A percentile compares a stretch with the other conserved stretches of the same genome.
Conservation (phyloP, 2,329 filamentous ascomycete species). For the Hypoxylon sp. region DNA sequence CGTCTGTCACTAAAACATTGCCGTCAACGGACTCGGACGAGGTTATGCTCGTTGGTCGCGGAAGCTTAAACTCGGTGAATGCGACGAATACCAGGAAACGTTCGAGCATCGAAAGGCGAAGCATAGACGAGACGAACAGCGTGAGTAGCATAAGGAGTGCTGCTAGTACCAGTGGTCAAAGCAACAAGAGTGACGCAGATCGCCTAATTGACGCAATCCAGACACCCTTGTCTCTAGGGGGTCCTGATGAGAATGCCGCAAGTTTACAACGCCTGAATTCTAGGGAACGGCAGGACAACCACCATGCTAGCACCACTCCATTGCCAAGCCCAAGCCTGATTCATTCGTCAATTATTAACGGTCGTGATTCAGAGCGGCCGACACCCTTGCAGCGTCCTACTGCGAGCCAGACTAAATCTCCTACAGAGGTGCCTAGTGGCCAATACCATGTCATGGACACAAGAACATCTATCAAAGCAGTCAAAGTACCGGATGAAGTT, state of each 20-base stretch:
- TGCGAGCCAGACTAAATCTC: not conserved
- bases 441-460: conserved; percentile 60
- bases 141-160: conserved; percentile 59
- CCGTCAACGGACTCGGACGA: conserved; percentile 63
- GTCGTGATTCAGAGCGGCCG: conserved; percentile 9
- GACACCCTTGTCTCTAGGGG: conserved; percentile 66
- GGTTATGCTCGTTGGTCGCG: conserved; percentile 72
- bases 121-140: conserved; percentile 59
- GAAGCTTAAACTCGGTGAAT: conserved; percentile 47
- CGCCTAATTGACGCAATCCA: conserved; percentile 80
- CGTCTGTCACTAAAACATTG: conserved; percentile 54
- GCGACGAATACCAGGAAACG: conserved; percentile 44
- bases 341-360: conserved; percentile 6
- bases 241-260: conserved; percentile 50
- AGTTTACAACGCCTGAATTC: conserved; percentile 44
- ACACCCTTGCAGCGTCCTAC: conserved; percentile 22
- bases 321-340: conserved; percentile 19
- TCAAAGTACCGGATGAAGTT: conserved; percentile 66
- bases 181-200: conserved; percentile 75
- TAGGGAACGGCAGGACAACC: conserved; percentile 32
- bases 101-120: conserved; percentile 50
- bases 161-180: conserved; percentile 67
- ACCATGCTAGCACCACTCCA: conserved; percentile 33
- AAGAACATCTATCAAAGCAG: conserved; percentile 63
- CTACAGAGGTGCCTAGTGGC: conserved; percentile 54